Conservation (phyloP, 305 asterid genomes). For the Fraxinus dipetala region DNA sequence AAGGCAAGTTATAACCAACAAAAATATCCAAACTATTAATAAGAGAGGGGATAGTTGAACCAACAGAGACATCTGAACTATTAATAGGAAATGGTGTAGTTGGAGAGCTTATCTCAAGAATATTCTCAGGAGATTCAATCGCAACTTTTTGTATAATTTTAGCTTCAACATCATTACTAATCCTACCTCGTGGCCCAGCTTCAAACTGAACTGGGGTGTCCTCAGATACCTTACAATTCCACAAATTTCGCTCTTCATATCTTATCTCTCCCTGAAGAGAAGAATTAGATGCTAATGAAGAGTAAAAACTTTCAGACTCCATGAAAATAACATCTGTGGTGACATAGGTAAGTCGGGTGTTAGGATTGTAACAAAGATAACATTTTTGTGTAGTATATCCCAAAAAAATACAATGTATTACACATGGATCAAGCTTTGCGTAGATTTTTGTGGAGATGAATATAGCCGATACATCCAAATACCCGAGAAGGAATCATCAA, state of each 20-base stretch:
- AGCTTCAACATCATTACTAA: neutral
- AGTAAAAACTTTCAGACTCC: neutral
- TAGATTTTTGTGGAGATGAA: neutral
- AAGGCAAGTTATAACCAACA: neutral
- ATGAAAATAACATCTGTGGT: neutral
- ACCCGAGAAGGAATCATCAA: neutral
- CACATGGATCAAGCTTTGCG: neutral
- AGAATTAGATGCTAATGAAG: neutral
- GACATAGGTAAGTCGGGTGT: neutral
- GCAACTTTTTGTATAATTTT: neutral
- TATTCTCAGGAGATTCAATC: neutral
- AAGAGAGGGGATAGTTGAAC: neutral
- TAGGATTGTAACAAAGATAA: neutral
- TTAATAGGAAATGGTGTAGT: neutral
- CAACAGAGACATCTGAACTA: neutral
- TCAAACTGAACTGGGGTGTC: neutral
- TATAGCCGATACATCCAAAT: neutral
- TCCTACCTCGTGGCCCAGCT: neutral
- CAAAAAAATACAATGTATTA: too few relatives aligned
- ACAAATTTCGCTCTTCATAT: neutral
- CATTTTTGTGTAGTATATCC: neutral
- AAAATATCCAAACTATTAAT: too few relatives aligned
- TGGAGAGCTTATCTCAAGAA: neutral
- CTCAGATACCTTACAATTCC: neutral
- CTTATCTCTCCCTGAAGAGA: neutral